Conservation (phyloP, 495 filamentous ascomycete genomes). For the Talaromyces thailandensis region DNA sequence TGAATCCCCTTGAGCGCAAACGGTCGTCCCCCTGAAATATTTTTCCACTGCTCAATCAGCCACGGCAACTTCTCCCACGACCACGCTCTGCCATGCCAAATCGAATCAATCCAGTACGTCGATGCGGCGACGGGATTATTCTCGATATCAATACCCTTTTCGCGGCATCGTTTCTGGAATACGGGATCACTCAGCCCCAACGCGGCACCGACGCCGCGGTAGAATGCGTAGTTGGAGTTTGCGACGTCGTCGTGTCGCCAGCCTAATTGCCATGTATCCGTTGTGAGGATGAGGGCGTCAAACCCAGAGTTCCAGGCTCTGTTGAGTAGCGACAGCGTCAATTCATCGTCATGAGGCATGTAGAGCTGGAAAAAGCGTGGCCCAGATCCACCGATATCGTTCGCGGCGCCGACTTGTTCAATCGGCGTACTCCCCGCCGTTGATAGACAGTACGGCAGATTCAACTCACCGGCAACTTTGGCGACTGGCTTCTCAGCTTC, state of each 20-base stretch:
- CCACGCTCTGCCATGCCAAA: conserved; percentile 56
- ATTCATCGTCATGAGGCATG: conserved; percentile 53
- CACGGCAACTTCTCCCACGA: conserved; percentile 48
- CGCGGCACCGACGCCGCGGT: conserved; percentile 45
- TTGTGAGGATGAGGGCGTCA: conserved; percentile 34
- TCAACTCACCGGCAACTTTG: conserved; percentile 46
- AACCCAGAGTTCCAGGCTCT: conserved; percentile 47
- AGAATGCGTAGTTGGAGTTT: conserved; percentile 55
- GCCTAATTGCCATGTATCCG: conserved; percentile 43
- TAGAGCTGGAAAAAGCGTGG: conserved; percentile 58
- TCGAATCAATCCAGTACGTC: conserved; percentile 54
- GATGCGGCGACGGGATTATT: conserved; percentile 40
- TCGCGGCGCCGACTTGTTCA: conserved; percentile 50
- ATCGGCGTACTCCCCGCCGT: conserved; percentile 51
- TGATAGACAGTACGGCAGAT: conserved; percentile 47
- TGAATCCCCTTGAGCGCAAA: conserved; percentile 43
- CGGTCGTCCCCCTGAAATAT: conserved; percentile 47
- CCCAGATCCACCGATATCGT: conserved; percentile 19
- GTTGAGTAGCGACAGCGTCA: conserved; percentile 48
- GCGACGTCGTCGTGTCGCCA: conserved; percentile 56
- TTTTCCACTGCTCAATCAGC: conserved; percentile 48
- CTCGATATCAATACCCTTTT: conserved; percentile 43
- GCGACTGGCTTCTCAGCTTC: conserved; percentile 50
- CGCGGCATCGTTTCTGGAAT: conserved; percentile 41
- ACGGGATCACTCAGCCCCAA: conserved; percentile 51